Conservation (phyloP, 352 stramenopile genomes). For the Pythium sukuiense region DNA sequence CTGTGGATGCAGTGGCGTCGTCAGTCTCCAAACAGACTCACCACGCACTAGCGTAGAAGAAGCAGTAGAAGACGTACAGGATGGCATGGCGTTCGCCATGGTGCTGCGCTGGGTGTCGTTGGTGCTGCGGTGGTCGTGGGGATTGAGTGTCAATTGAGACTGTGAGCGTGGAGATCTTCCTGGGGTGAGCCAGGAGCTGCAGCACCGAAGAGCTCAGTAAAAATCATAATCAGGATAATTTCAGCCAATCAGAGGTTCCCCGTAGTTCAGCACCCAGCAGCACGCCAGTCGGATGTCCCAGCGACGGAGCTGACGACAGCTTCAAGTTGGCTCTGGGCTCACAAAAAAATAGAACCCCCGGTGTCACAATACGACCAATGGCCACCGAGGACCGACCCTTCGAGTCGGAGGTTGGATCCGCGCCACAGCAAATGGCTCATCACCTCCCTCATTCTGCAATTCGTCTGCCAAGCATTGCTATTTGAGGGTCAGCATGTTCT, state of each 20-base stretch:
- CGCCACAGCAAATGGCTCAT: neutral
- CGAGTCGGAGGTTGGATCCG: neutral
- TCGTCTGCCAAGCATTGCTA: neutral
- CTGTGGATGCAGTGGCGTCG: constrained; percentile 36
- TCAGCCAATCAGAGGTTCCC: neutral
- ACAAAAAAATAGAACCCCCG: neutral
- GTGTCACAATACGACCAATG: neutral
- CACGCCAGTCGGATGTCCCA: neutral
- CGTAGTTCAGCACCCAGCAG: neutral
- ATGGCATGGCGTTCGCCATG: constrained; percentile 50
- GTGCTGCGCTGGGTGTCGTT: neutral
- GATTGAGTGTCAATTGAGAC: neutral
- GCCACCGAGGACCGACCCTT: neutral
- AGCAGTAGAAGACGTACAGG: constrained; percentile 31
- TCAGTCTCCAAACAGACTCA: neutral
- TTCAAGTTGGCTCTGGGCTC: neutral
- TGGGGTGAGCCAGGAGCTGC: neutral
- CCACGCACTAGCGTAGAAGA: neutral
- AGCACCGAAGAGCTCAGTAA: neutral
- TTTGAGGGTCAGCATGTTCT: neutral
- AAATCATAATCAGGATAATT: constrained; percentile 1
- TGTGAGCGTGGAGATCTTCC: neutral
- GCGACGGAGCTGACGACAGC: neutral
- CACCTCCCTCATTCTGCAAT: neutral
- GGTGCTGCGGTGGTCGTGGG: neutral